Base-by-base conservation (phyloP, 495 filamentous ascomycete genomes). In the Corynascus novoguineensis region DNA sequence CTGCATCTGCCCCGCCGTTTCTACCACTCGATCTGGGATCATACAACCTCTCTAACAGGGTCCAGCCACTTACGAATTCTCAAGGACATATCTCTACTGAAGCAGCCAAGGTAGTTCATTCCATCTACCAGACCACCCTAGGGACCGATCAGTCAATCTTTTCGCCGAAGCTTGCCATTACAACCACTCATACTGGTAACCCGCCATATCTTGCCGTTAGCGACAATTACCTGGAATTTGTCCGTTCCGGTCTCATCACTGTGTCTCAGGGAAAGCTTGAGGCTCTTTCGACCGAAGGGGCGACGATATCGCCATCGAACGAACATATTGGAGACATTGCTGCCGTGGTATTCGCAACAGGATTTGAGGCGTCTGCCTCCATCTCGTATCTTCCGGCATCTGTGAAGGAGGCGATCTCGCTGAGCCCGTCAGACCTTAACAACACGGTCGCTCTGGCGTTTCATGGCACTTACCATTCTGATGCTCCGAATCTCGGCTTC, bases 11-110 rank as follows among this genome's bases (percentile, higher is more conserved):
- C 0, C 75, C 81, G 0, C 74, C 77, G 0, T 92, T 95, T 57
- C 63, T 90, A 1, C 90, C 90, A 0, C 64, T 89, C n/a, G 91
- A 96, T 66, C 68, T 93, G 24, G 72, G 75, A 24, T 79, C 92
- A 27, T 91, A 89, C 64, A 87, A 95, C 58, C 69, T 89, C 7
- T 68, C 73, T 17, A 79, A 82, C 35, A 77, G 87, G 24, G 80
- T 82, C 3, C 68, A 73, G 0, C 73, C 73, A n/a, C 67, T 89
- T n/a, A 68, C 71, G 19, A 83, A 86, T 45, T 71, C 68, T 0
- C 74, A 83, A 28, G 86, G 85, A 0, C 79, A 82, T 27, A 76
- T 88, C 32, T 68, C 78, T 1, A 56, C 73, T 8, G 81, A 86
- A 9, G 74, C 76, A 19, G 77, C 81, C 15, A 72, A 66, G 22